Evolutionary conservation across 108 stramenopile species (phyloP).

Genomic region (Skeletonema tropicum): DNA sequence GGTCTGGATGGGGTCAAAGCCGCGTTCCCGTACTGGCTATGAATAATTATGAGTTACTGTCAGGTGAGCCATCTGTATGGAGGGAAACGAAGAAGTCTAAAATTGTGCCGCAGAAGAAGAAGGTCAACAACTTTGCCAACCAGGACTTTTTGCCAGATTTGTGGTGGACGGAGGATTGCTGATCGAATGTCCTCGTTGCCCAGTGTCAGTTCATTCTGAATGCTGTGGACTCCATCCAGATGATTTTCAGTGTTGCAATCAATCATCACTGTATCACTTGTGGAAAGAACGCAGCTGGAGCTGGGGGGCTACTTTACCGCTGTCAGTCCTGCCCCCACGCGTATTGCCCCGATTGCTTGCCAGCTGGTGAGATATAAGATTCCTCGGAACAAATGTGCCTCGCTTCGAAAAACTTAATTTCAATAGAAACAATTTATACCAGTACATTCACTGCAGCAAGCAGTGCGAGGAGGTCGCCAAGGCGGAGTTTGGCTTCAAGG

Average conservation of each 20-base stretch:
- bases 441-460: constrained; percentile 69
- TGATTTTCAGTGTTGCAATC: constrained; percentile 65
- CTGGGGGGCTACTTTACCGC: constrained; percentile 87
- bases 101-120: constrained; percentile 32
- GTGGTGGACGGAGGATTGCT: constrained; percentile 81
- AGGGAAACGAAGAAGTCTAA: constrained; percentile 51
- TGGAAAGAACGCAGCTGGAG: constrained; percentile 50
- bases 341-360: constrained; percentile 89
- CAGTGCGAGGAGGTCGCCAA: constrained; percentile 56
- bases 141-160: constrained; percentile 69
- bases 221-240: constrained; percentile 53
- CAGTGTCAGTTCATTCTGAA: constrained; percentile 50
- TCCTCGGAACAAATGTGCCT: constrained; percentile 37
- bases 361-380: constrained; percentile 31
- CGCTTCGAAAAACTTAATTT: constrained; percentile 60
- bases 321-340: constrained; percentile 74
- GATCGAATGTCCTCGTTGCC: constrained; percentile 73
- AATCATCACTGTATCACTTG: constrained; percentile 82
- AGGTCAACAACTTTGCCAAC: constrained; percentile 23
- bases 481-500: constrained; percentile 44
- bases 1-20: constrained; percentile 58
- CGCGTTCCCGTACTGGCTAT: constrained; percentile 63
- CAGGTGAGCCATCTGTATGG: constrained; percentile 70
- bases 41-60: constrained; percentile 67
- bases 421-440: constrained; percentile 37